phyloP scores from a whole-genome alignment of 176 grass and related monocot species.

The Oryza rufipogon region DNA sequence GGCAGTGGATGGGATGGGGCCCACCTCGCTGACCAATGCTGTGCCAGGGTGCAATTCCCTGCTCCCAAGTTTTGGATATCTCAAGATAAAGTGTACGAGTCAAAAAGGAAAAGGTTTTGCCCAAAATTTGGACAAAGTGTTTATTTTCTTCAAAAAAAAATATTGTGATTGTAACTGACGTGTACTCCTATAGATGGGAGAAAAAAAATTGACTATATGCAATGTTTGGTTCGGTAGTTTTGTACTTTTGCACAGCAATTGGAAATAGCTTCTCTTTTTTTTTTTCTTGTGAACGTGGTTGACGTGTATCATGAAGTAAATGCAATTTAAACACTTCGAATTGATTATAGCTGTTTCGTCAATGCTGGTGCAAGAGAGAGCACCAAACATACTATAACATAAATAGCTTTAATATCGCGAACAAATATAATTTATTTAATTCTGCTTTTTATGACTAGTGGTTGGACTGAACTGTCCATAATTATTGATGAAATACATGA shows the following conservation, averaged over 20 bases:
- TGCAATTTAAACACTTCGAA: background rate
- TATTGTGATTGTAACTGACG: conserved; percentile 30
- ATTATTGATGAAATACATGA: background rate
- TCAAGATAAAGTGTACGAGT: background rate
- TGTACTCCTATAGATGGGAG: background rate
- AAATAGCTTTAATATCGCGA: background rate
- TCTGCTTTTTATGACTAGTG: background rate
- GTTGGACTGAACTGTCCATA: background rate
- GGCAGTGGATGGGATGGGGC: conserved; percentile 49
- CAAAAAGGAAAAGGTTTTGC: background rate
- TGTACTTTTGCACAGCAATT: background rate
- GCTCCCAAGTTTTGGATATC: conserved; percentile 39
- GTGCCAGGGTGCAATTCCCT: conserved; percentile 26
- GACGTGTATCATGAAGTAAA: too few species aligned
- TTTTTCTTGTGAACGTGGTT: too few species aligned
- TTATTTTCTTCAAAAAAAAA: background rate
- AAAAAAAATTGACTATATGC: background rate
- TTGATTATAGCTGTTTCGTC: background rate
- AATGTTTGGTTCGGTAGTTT: background rate
- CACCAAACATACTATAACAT: background rate
- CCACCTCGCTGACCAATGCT: conserved; percentile 44
- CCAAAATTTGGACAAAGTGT: background rate
- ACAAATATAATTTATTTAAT: background rate
- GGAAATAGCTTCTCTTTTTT: too few species aligned
- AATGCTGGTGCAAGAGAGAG: background rate